These are phyloP conservation scores for Acanthamoeba castellanii DNA, from an alignment of 208 protist genomes.

Conservation along the genomic window DNA sequence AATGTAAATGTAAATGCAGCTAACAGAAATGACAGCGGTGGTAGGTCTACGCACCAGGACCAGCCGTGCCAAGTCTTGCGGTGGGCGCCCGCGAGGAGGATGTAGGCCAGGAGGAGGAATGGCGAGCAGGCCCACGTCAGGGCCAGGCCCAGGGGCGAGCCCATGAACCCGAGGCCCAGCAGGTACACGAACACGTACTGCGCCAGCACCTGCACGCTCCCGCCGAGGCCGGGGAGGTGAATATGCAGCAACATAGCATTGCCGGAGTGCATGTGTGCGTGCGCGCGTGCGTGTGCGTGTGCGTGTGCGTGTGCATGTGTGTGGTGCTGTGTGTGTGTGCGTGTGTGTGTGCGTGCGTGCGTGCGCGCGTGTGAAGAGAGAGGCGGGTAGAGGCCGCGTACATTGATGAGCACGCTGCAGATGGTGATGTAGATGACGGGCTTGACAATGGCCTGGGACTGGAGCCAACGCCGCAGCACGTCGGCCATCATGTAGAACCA, in stretches of 20 bases:
- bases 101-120: constrained; percentile 4
- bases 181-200: constrained; percentile 36
- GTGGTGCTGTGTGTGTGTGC: too few relatives aligned
- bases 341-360: too few relatives aligned
- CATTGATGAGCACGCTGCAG: constrained; percentile 12
- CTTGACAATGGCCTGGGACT: neutral
- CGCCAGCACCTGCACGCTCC: neutral
- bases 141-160: constrained; percentile 15
- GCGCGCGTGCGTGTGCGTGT: too few relatives aligned
- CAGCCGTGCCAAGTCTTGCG: constrained; percentile 45
- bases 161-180: neutral
- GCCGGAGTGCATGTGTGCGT: too few relatives aligned
- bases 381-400: neutral
- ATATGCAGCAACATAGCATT: neutral
- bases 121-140: constrained; percentile 1
- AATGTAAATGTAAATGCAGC: too few relatives aligned
- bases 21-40: too few relatives aligned
- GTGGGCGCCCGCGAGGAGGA: neutral
- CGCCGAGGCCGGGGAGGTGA: too few relatives aligned
- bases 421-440: neutral
- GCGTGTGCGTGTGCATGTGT: too few relatives aligned
- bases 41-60: neutral
- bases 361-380: neutral
- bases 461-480: constrained; percentile 24
- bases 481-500: constrained; percentile 57